phyloP scores from a whole-genome alignment of 2,329 filamentous ascomycete genomes.

The Fusarium avenaceum region DNA sequence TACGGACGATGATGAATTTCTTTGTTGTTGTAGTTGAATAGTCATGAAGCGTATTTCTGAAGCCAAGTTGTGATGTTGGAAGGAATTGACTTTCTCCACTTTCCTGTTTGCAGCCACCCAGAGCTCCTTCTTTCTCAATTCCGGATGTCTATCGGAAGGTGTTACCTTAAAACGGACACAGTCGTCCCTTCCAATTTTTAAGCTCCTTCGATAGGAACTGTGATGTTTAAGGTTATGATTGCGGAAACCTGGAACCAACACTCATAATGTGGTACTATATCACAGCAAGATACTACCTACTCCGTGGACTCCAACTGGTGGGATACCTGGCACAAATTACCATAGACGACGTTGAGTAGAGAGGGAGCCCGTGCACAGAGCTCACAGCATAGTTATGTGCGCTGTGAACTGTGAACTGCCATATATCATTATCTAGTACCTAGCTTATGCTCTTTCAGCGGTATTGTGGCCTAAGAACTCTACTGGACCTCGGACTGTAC shows the following conservation, averaged over 20 bases:
- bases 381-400: too few species aligned
- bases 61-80: constrained; percentile 3
- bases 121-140: constrained; percentile 4
- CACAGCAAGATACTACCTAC: not conserved
- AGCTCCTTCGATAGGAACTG: not conserved
- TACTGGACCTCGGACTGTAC: too few species aligned
- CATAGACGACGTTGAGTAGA: too few species aligned
- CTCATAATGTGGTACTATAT: not conserved
- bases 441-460: too few species aligned
- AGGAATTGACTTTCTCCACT: constrained; percentile 19
- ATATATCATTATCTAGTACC: not conserved
- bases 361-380: too few species aligned
- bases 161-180: not conserved
- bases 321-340: constrained; percentile 1
- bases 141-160: not conserved
- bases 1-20: not conserved
- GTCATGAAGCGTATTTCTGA: not conserved
- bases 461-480: too few species aligned
- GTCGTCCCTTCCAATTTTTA: not conserved
- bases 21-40: not conserved
- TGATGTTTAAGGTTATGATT: constrained; percentile 15
- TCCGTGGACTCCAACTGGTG: constrained; percentile 4
- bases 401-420: not conserved
- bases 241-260: not conserved
- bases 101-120: constrained; percentile 29